Conservation (phyloP, 805 yeast genomes). For the Babjeviella inositovora region DNA sequence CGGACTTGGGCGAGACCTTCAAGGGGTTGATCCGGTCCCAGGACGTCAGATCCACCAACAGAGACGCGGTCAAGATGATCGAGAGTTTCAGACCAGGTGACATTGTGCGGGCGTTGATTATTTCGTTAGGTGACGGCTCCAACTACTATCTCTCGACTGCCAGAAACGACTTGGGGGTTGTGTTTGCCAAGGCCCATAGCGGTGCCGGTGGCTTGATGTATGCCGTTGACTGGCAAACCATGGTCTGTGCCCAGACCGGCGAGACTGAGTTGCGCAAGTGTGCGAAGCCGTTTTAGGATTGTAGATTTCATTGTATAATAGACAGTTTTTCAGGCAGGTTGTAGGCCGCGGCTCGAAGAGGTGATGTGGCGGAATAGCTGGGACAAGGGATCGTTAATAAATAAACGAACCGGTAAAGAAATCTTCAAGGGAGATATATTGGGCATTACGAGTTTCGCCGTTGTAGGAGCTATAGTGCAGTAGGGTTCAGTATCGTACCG, state of each 20-base stretch:
- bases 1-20: constrained; percentile 77
- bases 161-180: constrained; percentile 82
- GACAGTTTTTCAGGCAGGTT: too few relatives aligned
- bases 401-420: too few relatives aligned
- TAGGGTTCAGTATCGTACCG: too few relatives aligned
- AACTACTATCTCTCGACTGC: constrained; percentile 86
- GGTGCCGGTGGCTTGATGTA: constrained; percentile 68
- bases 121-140: constrained; percentile 88
- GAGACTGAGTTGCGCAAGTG: constrained; percentile 69
- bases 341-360: too few relatives aligned
- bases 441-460: too few relatives aligned
- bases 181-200: constrained; percentile 57
- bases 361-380: too few relatives aligned
- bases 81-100: constrained; percentile 87
- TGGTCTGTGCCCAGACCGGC: constrained; percentile 71
- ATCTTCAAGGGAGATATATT: too few relatives aligned
- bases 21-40: constrained; percentile 76
- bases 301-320: too few relatives aligned
- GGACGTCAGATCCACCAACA: constrained; percentile 81
- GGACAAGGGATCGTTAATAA: too few relatives aligned
- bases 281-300: constrained; percentile 61
- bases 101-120: constrained; percentile 66
- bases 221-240: constrained; percentile 92
- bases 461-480: too few relatives aligned
- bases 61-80: constrained; percentile 70